These are phyloP conservation scores for Plasmopara viticola DNA, from an alignment of 352 stramenopile genomes.

Conservation along the genomic window DNA sequence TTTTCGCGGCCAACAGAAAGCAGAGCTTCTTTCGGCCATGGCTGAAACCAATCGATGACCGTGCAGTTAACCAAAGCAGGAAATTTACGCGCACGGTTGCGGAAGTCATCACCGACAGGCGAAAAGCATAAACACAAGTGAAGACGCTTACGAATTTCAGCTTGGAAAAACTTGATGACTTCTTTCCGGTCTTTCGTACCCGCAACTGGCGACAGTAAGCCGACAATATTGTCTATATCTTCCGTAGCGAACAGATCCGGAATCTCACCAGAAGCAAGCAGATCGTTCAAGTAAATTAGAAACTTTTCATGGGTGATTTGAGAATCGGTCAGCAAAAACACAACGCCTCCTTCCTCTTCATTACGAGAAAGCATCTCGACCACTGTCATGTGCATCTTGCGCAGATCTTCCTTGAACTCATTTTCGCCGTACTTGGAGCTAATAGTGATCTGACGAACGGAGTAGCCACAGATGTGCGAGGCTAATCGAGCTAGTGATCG, in stretches of 20 bases:
- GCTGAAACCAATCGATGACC: conserved; percentile 94
- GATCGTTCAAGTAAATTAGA: conserved; percentile 94
- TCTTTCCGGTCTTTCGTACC: conserved; percentile 86
- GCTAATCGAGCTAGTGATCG: conserved; percentile 90
- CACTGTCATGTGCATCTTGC: conserved; percentile 91
- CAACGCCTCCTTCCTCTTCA: conserved; percentile 82
- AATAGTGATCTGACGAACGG: conserved; percentile 91
- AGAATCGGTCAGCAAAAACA: conserved; percentile 94
- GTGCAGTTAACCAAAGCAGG: conserved; percentile 94
- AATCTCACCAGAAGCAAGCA: conserved; percentile 91
- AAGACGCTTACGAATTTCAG: conserved; percentile 91
- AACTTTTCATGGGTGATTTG: conserved; percentile 97
- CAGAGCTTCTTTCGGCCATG: conserved; percentile 91
- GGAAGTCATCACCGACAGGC: conserved; percentile 93
- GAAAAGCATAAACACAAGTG: conserved; percentile 94
- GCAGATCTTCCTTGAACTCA: conserved; percentile 96
- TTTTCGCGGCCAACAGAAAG: conserved; percentile 87
- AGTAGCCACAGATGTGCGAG: conserved; percentile 91
- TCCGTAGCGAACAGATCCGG: conserved; percentile 92
- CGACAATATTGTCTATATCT: conserved; percentile 93
- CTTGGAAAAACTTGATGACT: conserved; percentile 94
- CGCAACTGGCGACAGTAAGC: conserved; percentile 66
- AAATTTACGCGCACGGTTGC: conserved; percentile 91
- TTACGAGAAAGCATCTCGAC: conserved; percentile 87
- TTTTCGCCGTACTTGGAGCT: conserved; percentile 92